Evolutionary conservation across 2,329 filamentous ascomycete species (phyloP).

Genomic region (Epichloe gansuensis): DNA sequence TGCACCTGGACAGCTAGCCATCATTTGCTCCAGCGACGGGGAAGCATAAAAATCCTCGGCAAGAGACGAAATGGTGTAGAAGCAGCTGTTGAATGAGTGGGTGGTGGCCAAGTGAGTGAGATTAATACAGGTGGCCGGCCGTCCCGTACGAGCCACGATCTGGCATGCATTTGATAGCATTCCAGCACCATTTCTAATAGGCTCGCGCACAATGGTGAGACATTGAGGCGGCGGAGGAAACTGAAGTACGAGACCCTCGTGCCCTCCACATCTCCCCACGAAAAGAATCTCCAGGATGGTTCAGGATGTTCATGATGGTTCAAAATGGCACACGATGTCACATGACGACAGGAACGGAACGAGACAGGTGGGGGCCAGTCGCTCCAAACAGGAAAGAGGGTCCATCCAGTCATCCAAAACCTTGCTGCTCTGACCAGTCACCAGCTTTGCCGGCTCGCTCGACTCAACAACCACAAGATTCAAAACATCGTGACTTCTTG

Average conservation of each 20-base stretch:
- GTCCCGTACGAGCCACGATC: not conserved
- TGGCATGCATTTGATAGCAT: conserved; percentile 9
- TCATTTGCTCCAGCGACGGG: not conserved
- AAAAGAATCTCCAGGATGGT: not conserved
- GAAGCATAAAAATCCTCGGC: not conserved
- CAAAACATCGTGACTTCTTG: conserved; percentile 4
- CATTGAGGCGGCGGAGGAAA: conserved; percentile 1
- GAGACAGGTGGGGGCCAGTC: not conserved
- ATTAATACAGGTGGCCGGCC: conserved; percentile 3
- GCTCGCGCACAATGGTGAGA: conserved; percentile 8
- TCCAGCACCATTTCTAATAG: conserved; percentile 5
- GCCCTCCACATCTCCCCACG: not conserved
- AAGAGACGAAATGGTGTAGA: not conserved
- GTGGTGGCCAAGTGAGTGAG: not conserved
- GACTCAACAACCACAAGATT: conserved; percentile 2
- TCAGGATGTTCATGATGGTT: not conserved
- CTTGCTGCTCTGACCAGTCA: no score
- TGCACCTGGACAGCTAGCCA: not conserved
- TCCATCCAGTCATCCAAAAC: not conserved
- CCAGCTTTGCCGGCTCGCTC: not conserved
- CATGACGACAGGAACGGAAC: not conserved
- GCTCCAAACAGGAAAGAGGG: conserved; percentile 2
- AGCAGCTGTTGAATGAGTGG: not conserved
- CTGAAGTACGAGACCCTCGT: not conserved
- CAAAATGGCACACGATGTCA: not conserved